Conservation (phyloP, 73 alveolate species). For the Halteria grandinella region DNA sequence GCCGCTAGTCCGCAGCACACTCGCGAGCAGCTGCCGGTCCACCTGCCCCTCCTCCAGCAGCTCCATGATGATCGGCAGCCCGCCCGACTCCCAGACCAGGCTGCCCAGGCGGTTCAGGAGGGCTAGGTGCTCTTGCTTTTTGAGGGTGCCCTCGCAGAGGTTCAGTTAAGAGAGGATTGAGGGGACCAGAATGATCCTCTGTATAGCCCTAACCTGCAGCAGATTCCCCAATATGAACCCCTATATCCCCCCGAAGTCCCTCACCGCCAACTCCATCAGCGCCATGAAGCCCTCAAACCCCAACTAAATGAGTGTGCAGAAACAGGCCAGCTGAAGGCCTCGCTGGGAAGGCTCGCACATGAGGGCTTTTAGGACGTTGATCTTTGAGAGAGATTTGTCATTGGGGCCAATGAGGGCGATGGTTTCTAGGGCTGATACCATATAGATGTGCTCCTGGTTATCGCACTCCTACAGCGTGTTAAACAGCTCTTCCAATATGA, state of each 20-base stretch:
- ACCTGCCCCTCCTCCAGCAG: conserved; percentile 89
- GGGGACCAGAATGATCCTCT: conserved; percentile 84
- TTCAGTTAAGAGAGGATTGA: conserved; percentile 77
- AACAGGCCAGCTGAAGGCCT: conserved; percentile 67
- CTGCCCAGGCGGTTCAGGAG: conserved; percentile 89
- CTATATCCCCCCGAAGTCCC: conserved; percentile 81
- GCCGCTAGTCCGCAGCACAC: conserved; percentile 84
- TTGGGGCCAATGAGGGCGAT: conserved; percentile 81
- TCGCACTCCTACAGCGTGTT: conserved; percentile 71
- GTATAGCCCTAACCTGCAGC: conserved; percentile 83
- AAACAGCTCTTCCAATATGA: conserved; percentile 62
- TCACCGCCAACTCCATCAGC: conserved; percentile 82
- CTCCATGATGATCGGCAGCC: conserved; percentile 65
- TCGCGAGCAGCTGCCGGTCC: conserved; percentile 85
- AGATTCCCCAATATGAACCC: conserved; percentile 76
- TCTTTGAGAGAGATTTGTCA: conserved; percentile 72
- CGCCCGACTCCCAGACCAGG: conserved; percentile 85
- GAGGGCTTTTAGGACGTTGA: conserved; percentile 75
- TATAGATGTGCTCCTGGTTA: conserved; percentile 77
- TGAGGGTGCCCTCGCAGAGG: conserved; percentile 68
- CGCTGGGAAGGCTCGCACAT: conserved; percentile 80
- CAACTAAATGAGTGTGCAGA: conserved; percentile 75
- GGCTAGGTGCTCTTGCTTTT: conserved; percentile 82
- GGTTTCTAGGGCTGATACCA: conserved; percentile 72
- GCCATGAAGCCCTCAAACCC: conserved; percentile 83